Base-by-base conservation (phyloP, 768 basidiomycete genomes). In the Collybiopsis confluens region DNA sequence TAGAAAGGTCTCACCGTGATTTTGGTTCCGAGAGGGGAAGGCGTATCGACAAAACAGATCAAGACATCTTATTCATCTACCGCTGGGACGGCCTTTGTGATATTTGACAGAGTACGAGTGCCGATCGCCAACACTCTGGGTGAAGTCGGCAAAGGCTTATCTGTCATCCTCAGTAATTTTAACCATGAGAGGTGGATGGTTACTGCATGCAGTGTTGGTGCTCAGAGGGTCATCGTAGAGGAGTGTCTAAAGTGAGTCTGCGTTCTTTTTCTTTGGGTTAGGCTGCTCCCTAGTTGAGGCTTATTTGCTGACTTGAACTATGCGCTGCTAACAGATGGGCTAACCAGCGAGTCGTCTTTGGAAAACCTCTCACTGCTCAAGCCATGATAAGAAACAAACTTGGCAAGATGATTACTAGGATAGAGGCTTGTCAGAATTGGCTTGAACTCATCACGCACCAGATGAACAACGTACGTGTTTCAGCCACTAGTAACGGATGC, bases 111-210 rank as follows among this genome's bases (percentile, higher is more conserved):
- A 57, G 78, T 83, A 58, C 87, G 89, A 48, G 93, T 96, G 0
- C 93, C 95, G 0, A 75, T 89, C 8, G 80, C 86, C 42, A 85
- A 98, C 65, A 91, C 90, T 46, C 80, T 98, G n/a, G 96, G 96
- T 8, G 75, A 84, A 59, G 83, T 89, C 54, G 89, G 92, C 50
- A 81, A 81, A 42, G 96, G 96, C 43, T 79, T 98, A 75, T 78
- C 82, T 48, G 84, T 90, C 56, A 88, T 90, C 53, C 73, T 95
- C 20, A 86, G 80, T 64, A 92, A 92, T 70, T 92, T 92, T 68
- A 92, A 93, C 63, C 90, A 92, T 64, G 91, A 92, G 63, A 81
- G 91, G 49, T 92, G 90, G 90, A 90, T 92, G 86, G 87, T 92
- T 53, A 78, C 79, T 27, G 78, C 78, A 51, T 83, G 81, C 43